Percentiles rank a stretch among this genome's conserved stretches.
Evolutionary conservation across 352 stramenopile species (phyloP).

Genomic region (Phytophthora sojae): DNA sequence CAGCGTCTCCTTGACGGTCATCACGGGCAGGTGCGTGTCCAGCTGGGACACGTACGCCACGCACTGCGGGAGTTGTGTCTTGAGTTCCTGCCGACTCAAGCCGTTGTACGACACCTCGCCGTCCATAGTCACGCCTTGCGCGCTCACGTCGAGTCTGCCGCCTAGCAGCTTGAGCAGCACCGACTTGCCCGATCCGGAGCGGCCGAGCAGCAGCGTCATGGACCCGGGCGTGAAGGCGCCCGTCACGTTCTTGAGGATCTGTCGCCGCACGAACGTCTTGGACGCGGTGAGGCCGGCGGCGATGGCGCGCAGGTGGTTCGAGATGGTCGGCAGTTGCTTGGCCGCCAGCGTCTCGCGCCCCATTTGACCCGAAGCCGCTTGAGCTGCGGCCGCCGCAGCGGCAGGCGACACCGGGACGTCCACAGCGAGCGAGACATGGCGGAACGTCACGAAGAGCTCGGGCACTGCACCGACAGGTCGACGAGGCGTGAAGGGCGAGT

Average conservation of each 20-base stretch:
- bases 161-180: slow-evolving; percentile 55
- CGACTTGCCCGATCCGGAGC: slow-evolving; percentile 59
- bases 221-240: slow-evolving; percentile 48
- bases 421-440: slow-evolving; percentile 44
- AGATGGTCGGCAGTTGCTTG: slow-evolving; percentile 60
- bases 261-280: slow-evolving; percentile 49
- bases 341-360: slow-evolving; percentile 36
- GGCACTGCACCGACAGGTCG: slow-evolving; percentile 35
- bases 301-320: slow-evolving; percentile 55
- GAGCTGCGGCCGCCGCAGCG: slow-evolving; percentile 28
- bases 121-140: slow-evolving; percentile 27
- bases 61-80: slow-evolving; percentile 48
- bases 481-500: slow-evolving; percentile 38
- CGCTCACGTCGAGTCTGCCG: slow-evolving; percentile 35
- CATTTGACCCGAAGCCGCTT: slow-evolving; percentile 35
- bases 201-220: slow-evolving; percentile 62
- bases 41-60: slow-evolving; percentile 58
- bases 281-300: slow-evolving; percentile 42
- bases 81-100: slow-evolving; percentile 34
- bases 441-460: slow-evolving; percentile 45
- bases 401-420: slow-evolving; percentile 35
- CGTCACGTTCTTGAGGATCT: slow-evolving; percentile 55
- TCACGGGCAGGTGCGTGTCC: slow-evolving; percentile 82
- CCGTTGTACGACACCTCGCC: slow-evolving; percentile 61
- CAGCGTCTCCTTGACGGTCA: slow-evolving; percentile 95